Evolutionary conservation across 768 basidiomycete genomes (phyloP).

Genomic region (Lyophyllum decastes): DNA sequence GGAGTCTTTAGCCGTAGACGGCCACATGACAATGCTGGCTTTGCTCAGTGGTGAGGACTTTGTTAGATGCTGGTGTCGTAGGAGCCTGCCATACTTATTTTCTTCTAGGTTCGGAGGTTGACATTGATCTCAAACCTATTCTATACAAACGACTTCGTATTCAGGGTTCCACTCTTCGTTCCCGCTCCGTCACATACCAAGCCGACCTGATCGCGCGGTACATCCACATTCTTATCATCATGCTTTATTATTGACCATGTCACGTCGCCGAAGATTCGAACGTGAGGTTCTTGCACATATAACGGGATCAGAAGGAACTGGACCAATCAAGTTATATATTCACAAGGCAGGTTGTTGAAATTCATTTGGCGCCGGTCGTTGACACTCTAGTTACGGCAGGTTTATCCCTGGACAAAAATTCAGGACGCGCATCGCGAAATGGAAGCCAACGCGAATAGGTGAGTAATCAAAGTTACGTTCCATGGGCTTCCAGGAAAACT

Average conservation of each 20-base stretch:
- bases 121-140: conserved; percentile 63
- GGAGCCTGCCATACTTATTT: neutral
- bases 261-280: conserved; percentile 46
- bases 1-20: conserved; percentile 67
- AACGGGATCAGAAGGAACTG: conserved; percentile 54
- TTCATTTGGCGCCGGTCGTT: conserved; percentile 1
- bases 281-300: conserved; percentile 57
- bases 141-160: conserved; percentile 85
- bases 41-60: conserved; percentile 60
- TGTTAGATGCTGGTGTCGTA: neutral
- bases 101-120: conserved; percentile 49
- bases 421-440: conserved; percentile 83
- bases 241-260: neutral
- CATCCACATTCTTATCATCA: conserved; percentile 11
- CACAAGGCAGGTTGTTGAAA: conserved; percentile 60
- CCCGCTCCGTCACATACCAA: conserved; percentile 77
- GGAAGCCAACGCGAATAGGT: conserved; percentile 65
- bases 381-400: conserved; percentile 39
- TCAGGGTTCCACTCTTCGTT: conserved; percentile 85
- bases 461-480: conserved; percentile 14
- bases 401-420: conserved; percentile 81
- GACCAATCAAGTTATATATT: conserved; percentile 71
- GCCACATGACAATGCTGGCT: conserved; percentile 71
- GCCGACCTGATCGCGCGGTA: conserved; percentile 64
- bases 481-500: neutral